phyloP scores from a whole-genome alignment of 1,139 yeast species.

The Candida sanyaensis region DNA sequence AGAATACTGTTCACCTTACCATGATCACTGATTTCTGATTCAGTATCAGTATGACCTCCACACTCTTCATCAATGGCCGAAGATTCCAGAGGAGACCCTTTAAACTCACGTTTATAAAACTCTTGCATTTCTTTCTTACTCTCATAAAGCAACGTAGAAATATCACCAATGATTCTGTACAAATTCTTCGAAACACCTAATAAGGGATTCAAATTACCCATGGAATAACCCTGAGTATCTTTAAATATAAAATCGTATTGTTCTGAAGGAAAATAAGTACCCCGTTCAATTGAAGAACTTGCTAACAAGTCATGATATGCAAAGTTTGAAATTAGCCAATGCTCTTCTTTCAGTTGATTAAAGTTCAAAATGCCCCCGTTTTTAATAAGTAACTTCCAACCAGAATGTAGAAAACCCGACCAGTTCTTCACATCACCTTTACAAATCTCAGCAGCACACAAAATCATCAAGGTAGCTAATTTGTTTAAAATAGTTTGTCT shows the following conservation, averaged over 20 bases:
- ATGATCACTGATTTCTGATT: conserved; percentile 29
- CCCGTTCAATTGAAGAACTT: conserved; percentile 55
- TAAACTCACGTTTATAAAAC: conserved; percentile 16
- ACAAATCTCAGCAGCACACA: conserved; percentile 74
- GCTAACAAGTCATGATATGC: conserved; percentile 81
- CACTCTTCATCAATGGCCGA: conserved; percentile 10
- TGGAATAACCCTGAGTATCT: conserved; percentile 31
- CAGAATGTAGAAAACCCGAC: conserved; percentile 63
- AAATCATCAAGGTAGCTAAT: conserved; percentile 64
- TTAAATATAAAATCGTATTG: conserved; percentile 59
- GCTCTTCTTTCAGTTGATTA: conserved; percentile 56
- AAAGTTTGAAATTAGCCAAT: conserved; percentile 79
- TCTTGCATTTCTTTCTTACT: conserved; percentile 33
- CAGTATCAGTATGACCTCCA: conserved; percentile 10
- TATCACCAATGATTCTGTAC: conserved; percentile 66
- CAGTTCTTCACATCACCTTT: conserved; percentile 74
- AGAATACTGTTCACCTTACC: conserved; percentile 25
- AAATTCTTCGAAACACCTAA: conserved; percentile 73
- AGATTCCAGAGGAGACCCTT: not conserved
- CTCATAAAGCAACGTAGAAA: conserved; percentile 60
- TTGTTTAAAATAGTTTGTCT: conserved; percentile 35
- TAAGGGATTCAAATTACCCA: conserved; percentile 60
- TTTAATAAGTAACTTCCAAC: conserved; percentile 54
- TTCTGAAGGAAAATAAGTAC: conserved; percentile 55
- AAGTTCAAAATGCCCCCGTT: conserved; percentile 63